Conservation (phyloP, 202 grass and related monocot genomes). For the Bolboschoenoplectus hybrid region DNA sequence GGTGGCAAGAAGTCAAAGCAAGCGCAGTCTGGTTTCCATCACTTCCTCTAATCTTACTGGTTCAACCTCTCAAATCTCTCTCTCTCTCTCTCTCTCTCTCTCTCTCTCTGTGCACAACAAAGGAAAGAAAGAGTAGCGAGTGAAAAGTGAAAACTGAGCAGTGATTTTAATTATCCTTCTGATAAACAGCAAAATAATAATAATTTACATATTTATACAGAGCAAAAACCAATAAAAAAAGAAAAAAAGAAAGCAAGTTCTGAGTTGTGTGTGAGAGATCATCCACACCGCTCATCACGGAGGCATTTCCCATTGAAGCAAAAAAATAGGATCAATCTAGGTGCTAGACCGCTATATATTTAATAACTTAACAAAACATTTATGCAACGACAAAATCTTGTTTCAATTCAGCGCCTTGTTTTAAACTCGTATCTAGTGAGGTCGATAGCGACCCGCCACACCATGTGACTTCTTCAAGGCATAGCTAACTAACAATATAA, state of each 20-base stretch:
- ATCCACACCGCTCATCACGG: conserved; percentile 16
- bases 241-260: not conserved
- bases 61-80: conserved; percentile 63
- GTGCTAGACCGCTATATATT: not conserved
- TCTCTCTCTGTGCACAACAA: not conserved
- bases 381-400: conserved; percentile 13
- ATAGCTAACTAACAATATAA: not conserved
- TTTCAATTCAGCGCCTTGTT: conserved; percentile 3
- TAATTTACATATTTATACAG: not conserved
- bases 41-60: conserved; percentile 38
- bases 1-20: conserved; percentile 66
- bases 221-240: not conserved
- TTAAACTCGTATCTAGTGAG: not conserved
- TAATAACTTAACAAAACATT: not conserved
- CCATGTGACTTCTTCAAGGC: not conserved
- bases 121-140: conserved; percentile 27
- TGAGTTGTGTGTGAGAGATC: not conserved
- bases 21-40: conserved; percentile 53
- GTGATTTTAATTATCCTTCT: not conserved
- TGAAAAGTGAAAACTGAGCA: conserved; percentile 6
- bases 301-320: not conserved
- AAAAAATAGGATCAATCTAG: not conserved
- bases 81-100: too few species aligned
- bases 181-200: not conserved
- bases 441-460: not conserved